These are phyloP conservation scores for Chlamydomonas incerta DNA, from an alignment of 139 green algal genomes.

Conservation along the genomic window DNA sequence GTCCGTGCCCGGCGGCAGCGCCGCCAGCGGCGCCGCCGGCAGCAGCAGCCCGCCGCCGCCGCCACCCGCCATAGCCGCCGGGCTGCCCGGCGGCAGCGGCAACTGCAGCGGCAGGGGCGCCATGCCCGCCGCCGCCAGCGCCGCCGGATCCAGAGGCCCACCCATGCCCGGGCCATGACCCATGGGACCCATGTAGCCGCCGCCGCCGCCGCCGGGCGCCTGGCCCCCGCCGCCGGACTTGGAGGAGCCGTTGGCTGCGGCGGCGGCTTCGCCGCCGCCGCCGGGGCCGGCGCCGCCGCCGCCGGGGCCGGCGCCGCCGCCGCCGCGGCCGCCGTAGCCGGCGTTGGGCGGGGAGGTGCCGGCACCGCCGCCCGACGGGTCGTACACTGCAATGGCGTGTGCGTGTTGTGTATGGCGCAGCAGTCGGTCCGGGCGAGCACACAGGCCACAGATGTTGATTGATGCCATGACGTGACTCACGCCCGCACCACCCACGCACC, in stretches of 20 bases:
- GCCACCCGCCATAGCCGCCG: neutral
- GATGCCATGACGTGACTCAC: too few species aligned
- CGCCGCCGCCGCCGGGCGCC: neutral
- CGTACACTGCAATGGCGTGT: neutral
- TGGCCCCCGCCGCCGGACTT: neutral
- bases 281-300: neutral
- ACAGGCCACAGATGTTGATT: too few species aligned
- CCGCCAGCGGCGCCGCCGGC: too few species aligned
- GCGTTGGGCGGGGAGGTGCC: too few species aligned
- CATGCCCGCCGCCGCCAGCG: neutral
- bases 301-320: too few species aligned
- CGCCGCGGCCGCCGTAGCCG: too few species aligned
- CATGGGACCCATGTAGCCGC: conserved; percentile 23
- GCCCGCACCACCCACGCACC: too few species aligned
- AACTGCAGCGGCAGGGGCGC: neutral
- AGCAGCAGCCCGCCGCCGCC: neutral
- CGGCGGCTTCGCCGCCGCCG: neutral
- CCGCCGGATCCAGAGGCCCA: neutral
- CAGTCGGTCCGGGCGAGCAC: too few species aligned
- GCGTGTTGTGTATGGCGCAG: too few species aligned
- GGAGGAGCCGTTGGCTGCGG: too few species aligned
- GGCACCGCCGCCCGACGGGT: too few species aligned
- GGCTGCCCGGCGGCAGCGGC: conserved; percentile 24
- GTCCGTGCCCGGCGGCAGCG: conserved; percentile 18
- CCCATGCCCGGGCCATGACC: neutral